Evolutionary conservation across 495 filamentous ascomycete species (phyloP).

Genomic region (Talaromyces nanjingensis): DNA sequence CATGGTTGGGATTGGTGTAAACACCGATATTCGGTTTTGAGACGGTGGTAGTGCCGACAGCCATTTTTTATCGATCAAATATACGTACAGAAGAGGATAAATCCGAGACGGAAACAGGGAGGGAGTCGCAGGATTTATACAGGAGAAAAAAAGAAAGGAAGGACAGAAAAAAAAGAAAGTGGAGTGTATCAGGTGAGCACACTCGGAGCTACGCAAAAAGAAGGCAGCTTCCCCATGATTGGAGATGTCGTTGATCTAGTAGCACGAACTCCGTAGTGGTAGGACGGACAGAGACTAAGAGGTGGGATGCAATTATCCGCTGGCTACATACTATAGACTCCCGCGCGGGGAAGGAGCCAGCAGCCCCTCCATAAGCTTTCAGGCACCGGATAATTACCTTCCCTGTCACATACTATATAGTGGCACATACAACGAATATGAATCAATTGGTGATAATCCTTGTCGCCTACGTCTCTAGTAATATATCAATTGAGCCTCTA

Average conservation of each 20-base stretch:
- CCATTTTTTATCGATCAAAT: not conserved
- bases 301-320: not conserved
- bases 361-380: not conserved
- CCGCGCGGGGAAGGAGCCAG: not conserved
- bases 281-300: not conserved
- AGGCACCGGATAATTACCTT: not conserved
- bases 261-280: too few species aligned
- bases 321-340: not conserved
- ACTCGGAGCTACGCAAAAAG: not conserved
- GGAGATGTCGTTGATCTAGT: not conserved
- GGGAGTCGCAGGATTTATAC: not conserved
- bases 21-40: constrained; percentile 86
- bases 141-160: not conserved
- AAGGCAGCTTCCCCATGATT: not conserved
- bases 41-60: not conserved
- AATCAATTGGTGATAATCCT: not conserved
- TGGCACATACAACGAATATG: too few species aligned
- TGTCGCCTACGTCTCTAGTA: not conserved
- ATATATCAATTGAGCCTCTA: not conserved
- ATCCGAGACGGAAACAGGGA: not conserved
- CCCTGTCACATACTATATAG: too few species aligned
- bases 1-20: constrained; percentile 87
- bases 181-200: not conserved
- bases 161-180: constrained; percentile 40
- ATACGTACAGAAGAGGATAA: not conserved